Conservation (phyloP, 495 filamentous ascomycete species). For the Lophiotrema nucula region DNA sequence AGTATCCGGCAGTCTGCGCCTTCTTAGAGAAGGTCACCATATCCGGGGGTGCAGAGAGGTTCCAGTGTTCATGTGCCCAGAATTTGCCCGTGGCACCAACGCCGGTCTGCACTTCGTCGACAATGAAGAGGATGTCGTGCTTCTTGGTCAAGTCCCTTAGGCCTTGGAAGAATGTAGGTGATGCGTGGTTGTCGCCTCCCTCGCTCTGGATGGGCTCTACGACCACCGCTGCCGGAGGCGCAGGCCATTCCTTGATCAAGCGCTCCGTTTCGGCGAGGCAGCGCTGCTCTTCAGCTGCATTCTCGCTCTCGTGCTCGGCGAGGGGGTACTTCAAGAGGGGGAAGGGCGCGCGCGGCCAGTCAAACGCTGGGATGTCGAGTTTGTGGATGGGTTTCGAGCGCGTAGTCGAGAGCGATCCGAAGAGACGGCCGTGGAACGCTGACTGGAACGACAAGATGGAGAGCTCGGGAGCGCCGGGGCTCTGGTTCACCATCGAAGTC, state of each 20-base stretch:
- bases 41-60: constrained; percentile 78
- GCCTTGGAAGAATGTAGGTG: constrained; percentile 85
- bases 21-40: constrained; percentile 99
- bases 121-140: constrained; percentile 86
- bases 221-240: constrained; percentile 85
- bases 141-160: constrained; percentile 83
- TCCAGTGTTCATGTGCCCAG: constrained; percentile 99
- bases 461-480: constrained; percentile 77
- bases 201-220: constrained; percentile 98
- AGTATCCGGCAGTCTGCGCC: constrained; percentile 97
- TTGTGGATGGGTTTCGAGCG: constrained; percentile 98
- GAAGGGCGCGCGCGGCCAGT: constrained; percentile 97
- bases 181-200: constrained; percentile 98
- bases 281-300: constrained; percentile 76
- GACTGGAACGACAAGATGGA: constrained; percentile 93
- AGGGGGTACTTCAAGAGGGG: constrained; percentile 88
- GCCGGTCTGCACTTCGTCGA: constrained; percentile 98
- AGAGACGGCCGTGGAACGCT: constrained; percentile 93
- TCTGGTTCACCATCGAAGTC: constrained; percentile 80
- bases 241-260: constrained; percentile 77
- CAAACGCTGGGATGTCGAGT: constrained; percentile 95
- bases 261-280: constrained; percentile 87
- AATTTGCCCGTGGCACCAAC: constrained; percentile 94
- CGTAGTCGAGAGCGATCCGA: constrained; percentile 88
- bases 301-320: constrained; percentile 77